Evolutionary conservation across 805 yeast genomes (phyloP).

Genomic region (Zygosaccharomyces bailii): DNA sequence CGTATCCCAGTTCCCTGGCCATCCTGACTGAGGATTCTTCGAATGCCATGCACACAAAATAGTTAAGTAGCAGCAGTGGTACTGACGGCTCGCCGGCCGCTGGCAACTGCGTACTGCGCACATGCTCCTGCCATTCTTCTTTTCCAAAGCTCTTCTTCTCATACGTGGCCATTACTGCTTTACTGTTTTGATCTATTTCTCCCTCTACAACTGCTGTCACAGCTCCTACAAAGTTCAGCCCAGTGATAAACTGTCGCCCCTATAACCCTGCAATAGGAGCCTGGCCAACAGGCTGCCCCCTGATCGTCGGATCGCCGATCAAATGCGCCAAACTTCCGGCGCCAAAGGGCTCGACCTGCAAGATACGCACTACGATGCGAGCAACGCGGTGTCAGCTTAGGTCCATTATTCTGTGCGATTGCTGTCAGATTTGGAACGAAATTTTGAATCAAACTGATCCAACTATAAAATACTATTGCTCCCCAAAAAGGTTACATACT

Average conservation of each 20-base stretch:
- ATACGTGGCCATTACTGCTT: conserved; percentile 9
- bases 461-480: conserved; percentile 5
- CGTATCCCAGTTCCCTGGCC: conserved; percentile 50
- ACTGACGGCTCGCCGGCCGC: conserved; percentile 34
- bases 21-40: conserved; percentile 61
- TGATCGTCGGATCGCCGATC: conserved; percentile 8
- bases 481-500: background rate
- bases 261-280: background rate
- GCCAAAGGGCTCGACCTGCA: conserved; percentile 1
- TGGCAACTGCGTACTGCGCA: conserved; percentile 20
- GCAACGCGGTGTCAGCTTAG: background rate
- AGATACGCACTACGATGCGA: background rate
- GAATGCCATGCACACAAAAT: conserved; percentile 74
- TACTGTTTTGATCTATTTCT: background rate
- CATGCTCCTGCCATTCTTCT: conserved; percentile 32
- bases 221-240: background rate
- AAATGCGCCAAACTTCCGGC: background rate
- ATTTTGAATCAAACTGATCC: background rate
- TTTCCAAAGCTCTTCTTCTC: conserved; percentile 25
- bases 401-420: background rate
- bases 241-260: background rate
- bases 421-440: conserved; percentile 6
- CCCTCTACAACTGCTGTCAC: conserved; percentile 5
- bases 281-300: background rate
- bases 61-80: conserved; percentile 56